These are phyloP conservation scores for Coemansia sp. DNA, from an alignment of 192 early-diverging fungal genomes.

Conservation along the genomic window DNA sequence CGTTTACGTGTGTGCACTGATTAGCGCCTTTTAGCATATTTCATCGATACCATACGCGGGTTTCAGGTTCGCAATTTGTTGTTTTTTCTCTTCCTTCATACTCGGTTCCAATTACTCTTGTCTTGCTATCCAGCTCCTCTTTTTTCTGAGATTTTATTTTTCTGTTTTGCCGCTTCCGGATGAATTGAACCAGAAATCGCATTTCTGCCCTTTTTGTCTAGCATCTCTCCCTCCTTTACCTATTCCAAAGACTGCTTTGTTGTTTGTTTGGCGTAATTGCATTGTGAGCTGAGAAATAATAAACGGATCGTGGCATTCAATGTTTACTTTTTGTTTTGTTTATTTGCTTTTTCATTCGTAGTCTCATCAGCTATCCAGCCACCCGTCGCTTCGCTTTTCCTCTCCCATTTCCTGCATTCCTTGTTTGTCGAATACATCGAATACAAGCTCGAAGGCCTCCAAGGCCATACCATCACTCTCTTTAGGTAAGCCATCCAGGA, in stretches of 20 bases:
- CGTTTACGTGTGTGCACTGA: no score
- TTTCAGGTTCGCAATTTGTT: no score
- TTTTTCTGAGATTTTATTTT: not conserved
- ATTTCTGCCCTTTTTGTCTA: no score
- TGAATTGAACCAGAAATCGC: not conserved
- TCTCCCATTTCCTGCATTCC: not conserved
- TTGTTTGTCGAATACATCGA: not conserved
- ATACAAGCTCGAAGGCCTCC: not conserved
- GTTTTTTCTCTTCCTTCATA: no score
- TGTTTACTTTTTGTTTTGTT: not conserved
- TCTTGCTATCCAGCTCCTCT: not conserved
- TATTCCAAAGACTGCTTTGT: not conserved
- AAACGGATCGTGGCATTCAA: not conserved
- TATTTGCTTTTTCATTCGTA: not conserved
- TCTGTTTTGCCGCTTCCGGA: not conserved
- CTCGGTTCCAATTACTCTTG: no score
- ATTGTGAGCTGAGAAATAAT: not conserved
- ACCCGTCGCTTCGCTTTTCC: not conserved
- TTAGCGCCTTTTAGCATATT: no score
- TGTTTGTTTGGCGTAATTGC: not conserved
- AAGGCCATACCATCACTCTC: not conserved
- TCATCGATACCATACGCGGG: no score
- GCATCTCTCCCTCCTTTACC: not conserved
- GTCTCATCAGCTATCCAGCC: not conserved
- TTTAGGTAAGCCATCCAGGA: not conserved